Evolutionary conservation across 352 stramenopile genomes (phyloP), one percentile per base, ranked within the genome.

Genomic region (Phytophthora boehmeriae): DNA sequence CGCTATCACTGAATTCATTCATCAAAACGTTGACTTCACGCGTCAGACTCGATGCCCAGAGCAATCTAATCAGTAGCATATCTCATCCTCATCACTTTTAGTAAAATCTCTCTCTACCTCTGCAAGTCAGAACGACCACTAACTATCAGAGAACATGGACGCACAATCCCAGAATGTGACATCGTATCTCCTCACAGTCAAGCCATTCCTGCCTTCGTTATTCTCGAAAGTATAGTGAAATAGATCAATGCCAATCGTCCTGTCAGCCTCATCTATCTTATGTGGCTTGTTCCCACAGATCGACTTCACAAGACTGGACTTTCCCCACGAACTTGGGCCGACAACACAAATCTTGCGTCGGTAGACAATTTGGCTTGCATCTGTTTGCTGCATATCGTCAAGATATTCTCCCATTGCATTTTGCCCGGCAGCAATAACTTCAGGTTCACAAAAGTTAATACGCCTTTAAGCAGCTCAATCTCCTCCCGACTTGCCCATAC

Each of bases 81-180:
- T n/a, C n/a, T n/a, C n/a, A n/a, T n/a, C n/a, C n/a, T n/a, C n/a
- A n/a, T n/a, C n/a, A n/a, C n/a, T n/a, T n/a, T n/a, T n/a, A n/a
- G n/a, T n/a, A n/a, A n/a, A n/a, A n/a, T n/a, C n/a, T n/a, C n/a
- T n/a, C n/a, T n/a, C n/a, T n/a, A n/a, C n/a, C n/a, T n/a, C n/a
- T n/a, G n/a, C n/a, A n/a, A n/a, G n/a, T n/a, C n/a, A n/a, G n/a
- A n/a, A n/a, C n/a, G n/a, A n/a, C n/a, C n/a, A n/a, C n/a, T n/a
- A n/a, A n/a, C n/a, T n/a, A n/a, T n/a, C n/a, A n/a, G n/a, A n/a
- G n/a, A n/a, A n/a, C n/a, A n/a, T n/a, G n/a, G n/a, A n/a, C n/a
- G 63, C 63, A 9, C 59, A 63, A 41, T 67, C 50, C 63, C 63
- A 71, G 4, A 71, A 58, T 2, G 27, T 56, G 4, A 66, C 34